Evolutionary conservation across 352 stramenopile species (phyloP).

Genomic region (Phytophthora sansomeana): DNA sequence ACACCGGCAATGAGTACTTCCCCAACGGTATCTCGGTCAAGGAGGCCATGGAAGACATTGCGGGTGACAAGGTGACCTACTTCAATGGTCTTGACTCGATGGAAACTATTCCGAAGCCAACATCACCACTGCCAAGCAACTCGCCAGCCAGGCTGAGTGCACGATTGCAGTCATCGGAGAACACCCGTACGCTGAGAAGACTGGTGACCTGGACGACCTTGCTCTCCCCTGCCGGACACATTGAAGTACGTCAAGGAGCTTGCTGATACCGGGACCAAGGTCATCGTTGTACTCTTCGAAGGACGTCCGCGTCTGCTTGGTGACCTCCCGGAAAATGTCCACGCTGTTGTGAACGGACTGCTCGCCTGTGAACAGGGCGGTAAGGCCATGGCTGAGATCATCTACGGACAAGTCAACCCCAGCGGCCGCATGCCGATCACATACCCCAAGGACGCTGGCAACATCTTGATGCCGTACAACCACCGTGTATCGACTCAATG

Average conservation of each 20-base stretch:
- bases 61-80: no score
- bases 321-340: conserved; percentile 53
- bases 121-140: conserved; percentile 55
- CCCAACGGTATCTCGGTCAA: no score
- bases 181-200: conserved; percentile 65
- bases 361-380: conserved; percentile 74
- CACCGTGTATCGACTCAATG: no score
- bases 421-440: no score
- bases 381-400: no score
- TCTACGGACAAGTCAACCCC: no score
- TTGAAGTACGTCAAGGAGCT: conserved; percentile 78
- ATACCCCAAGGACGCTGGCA: no score
- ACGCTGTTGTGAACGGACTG: conserved; percentile 76
- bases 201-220: no score
- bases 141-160: conserved; percentile 50
- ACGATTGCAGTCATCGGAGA: conserved; percentile 83
- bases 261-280: conserved; percentile 60
- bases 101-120: conserved; percentile 50
- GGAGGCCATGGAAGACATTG: no score
- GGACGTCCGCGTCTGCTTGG: conserved; percentile 76
- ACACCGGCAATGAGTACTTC: no score
- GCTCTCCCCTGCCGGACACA: no score
- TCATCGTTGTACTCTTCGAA: conserved; percentile 79
- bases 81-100: conserved; percentile 52
- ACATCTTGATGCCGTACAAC: no score